Base-by-base conservation (phyloP, 805 yeast species). In the Candida mattraensis region DNA sequence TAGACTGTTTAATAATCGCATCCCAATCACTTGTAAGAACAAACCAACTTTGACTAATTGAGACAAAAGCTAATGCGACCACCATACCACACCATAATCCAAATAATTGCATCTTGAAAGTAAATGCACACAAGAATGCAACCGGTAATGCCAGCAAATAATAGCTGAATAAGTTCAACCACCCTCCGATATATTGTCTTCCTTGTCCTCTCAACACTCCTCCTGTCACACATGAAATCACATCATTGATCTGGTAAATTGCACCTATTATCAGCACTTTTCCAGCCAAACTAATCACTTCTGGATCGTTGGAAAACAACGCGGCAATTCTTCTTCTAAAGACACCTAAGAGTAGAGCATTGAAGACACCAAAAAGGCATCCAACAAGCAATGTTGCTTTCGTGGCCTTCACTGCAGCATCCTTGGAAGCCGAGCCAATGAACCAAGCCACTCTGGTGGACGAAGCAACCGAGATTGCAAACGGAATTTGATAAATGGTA, bases 171-270 rank as follows among this genome's bases (percentile, higher is more conserved):
- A 80, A 56, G 40, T 77, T 78, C 21, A 78, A 69, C 33, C 69
- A 68, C 2, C 83, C 83, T 0, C 83, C 83, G 23, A 80, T 70
- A 48, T 70, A 73, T 27, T 81, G 83, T 57, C 76, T 76, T 11
- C 91, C 91, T 61, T 83, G 89, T 5, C 91, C 91, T 54, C 93
- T 70, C 35, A 84, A 64, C 41, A 86, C 71, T 11, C 91, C 91
- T 11, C 87, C 88, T 1, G 84, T 74, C 31, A 81, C 78, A 11
- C 87, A 84, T 44, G 81, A 75, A 50, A 78, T 61, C 8, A 81
- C 80, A 58, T 84, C 93, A 36, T 75, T 74, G 17, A 84, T 60
- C 61, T 83, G 89, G 73, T 80, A 81, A 20, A 76, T 51, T 1
- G 88, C 84, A 30, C 80, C 73, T 28, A 80, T 62, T 55, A 84